Percentiles rank a stretch among this genome's conserved stretches.
phyloP scores from a whole-genome alignment of 2,329 filamentous ascomycete genomes.

The Colletotrichum coccodes region DNA sequence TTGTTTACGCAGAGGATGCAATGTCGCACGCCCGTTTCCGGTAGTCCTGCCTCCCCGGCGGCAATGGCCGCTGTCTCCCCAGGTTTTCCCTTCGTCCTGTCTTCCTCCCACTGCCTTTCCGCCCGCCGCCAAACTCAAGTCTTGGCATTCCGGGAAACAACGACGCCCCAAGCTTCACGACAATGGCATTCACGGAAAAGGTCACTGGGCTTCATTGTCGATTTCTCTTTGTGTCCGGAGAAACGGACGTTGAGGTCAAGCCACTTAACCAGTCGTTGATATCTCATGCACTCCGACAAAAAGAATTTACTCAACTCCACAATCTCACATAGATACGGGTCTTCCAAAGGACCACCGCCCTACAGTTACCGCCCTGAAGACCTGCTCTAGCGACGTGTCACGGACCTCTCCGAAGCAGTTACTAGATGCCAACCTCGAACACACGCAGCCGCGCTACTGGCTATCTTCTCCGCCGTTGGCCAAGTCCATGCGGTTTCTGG shows the following conservation, averaged over 20 bases:
- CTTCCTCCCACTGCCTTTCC: not conserved
- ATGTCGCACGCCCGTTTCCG: not conserved
- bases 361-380: no score
- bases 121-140: not conserved
- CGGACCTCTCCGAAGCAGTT: not conserved
- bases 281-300: not conserved
- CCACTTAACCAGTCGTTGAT: accelerated
- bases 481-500: not conserved
- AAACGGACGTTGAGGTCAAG: not conserved
- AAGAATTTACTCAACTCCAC: not conserved
- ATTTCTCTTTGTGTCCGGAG: not conserved
- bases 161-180: not conserved
- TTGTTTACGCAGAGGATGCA: not conserved
- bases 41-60: not conserved
- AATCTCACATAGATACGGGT: not conserved
- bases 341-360: not conserved
- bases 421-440: not conserved
- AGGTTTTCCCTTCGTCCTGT: not conserved
- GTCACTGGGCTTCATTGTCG: not conserved
- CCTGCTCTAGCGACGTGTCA: not conserved
- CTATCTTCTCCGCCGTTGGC: not conserved
- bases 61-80: not conserved
- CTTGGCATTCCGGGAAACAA: conserved; percentile 12
- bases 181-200: not conserved
- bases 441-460: not conserved